Conservation (phyloP, 352 stramenopile species). For the Pythium chondricola region DNA sequence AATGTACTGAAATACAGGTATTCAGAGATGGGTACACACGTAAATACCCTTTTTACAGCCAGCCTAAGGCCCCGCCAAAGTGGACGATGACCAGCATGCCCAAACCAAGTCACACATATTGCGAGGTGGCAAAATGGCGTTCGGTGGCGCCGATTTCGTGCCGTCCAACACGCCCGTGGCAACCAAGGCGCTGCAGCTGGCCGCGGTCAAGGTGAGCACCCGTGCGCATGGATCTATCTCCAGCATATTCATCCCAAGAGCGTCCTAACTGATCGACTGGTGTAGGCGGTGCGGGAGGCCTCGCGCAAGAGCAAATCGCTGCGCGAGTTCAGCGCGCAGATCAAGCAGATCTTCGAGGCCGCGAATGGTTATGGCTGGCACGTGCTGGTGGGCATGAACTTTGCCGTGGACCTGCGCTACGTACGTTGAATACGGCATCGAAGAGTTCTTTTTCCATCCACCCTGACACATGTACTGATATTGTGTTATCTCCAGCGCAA, state of each 20-base stretch:
- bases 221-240: neutral
- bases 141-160: conserved; percentile 49
- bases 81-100: too few relatives aligned
- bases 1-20: too few relatives aligned
- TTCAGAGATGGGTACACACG: too few relatives aligned
- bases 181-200: conserved; percentile 26
- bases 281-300: conserved; percentile 43
- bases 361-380: conserved; percentile 60
- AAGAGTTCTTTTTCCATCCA: neutral
- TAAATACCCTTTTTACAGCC: conserved; percentile 11
- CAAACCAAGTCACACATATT: too few relatives aligned
- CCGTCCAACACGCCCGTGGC: conserved; percentile 54
- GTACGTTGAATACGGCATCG: conserved; percentile 23
- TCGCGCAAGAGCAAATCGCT: conserved; percentile 50
- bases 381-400: conserved; percentile 56
- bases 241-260: neutral
- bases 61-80: too few relatives aligned
- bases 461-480: conserved; percentile 2
- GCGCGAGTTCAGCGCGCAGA: conserved; percentile 40
- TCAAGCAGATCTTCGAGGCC: conserved; percentile 36
- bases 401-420: conserved; percentile 72
- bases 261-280: neutral
- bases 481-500: conserved; percentile 35
- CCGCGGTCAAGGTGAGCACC: conserved; percentile 34
- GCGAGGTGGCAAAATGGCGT: conserved; percentile 46